Conservation (phyloP, 2,329 filamentous ascomycete species). For the Alternaria solani region DNA sequence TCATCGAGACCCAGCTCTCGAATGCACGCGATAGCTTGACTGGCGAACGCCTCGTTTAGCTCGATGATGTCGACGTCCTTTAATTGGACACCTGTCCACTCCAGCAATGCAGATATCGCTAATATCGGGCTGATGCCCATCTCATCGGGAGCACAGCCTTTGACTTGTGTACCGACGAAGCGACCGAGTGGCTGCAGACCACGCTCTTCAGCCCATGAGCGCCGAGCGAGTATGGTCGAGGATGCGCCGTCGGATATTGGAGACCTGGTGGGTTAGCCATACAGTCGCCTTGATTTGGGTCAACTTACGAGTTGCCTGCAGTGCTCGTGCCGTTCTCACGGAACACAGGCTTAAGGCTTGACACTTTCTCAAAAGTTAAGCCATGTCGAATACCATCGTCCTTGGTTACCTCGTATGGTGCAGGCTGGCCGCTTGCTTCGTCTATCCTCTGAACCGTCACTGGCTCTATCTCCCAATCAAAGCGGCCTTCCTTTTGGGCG, state of each 20-base stretch:
- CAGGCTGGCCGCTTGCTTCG: conserved; percentile 69
- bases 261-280: conserved; percentile 62
- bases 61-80: conserved; percentile 89
- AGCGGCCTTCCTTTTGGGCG: conserved; percentile 87
- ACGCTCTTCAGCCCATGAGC: conserved; percentile 83
- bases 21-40: conserved; percentile 93
- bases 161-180: conserved; percentile 90
- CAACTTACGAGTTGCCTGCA: conserved; percentile 73
- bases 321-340: conserved; percentile 87
- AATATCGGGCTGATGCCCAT: conserved; percentile 90
- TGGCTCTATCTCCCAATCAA: conserved; percentile 91
- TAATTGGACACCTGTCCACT: conserved; percentile 76
- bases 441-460: conserved; percentile 82
- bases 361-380: conserved; percentile 80
- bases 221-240: conserved; percentile 89
- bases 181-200: conserved; percentile 91
- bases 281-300: neutral
- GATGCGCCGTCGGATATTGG: conserved; percentile 96
- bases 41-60: conserved; percentile 96
- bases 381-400: conserved; percentile 93
- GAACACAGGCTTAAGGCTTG: conserved; percentile 89
- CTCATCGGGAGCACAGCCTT: conserved; percentile 87
- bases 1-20: conserved; percentile 70
- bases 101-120: conserved; percentile 80
- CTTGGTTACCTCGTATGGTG: conserved; percentile 77